Evolutionary conservation across 306 rosid species (phyloP).

Genomic region (Prinsepia uniflora): DNA sequence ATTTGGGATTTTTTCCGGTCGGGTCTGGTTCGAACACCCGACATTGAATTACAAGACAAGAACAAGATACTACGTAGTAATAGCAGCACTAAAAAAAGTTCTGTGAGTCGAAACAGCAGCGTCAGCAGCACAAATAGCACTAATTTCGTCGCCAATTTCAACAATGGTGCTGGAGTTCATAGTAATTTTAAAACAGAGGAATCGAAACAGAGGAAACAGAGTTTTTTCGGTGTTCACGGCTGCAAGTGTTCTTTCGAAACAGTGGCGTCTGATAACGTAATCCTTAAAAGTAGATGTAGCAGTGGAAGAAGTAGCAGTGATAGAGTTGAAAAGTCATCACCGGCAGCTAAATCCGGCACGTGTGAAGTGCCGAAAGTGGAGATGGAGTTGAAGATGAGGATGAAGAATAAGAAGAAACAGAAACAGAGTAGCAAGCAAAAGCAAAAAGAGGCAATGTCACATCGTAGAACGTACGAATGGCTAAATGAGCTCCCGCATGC

Average conservation of each 20-base stretch:
- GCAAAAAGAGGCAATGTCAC: constrained; percentile 56
- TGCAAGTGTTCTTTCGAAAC: constrained; percentile 62
- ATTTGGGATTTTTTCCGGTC: constrained; percentile 69
- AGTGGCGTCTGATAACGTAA: constrained; percentile 30
- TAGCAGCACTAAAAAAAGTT: constrained; percentile 25
- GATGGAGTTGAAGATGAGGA: constrained; percentile 22
- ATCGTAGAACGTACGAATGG: constrained; percentile 80
- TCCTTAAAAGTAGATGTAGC: constrained; percentile 30
- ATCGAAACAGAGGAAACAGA: constrained; percentile 18
- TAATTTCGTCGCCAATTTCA: neutral
- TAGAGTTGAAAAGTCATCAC: neutral
- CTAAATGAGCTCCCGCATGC: constrained; percentile 66
- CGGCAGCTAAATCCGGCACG: constrained; percentile 5
- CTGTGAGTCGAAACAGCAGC: constrained; percentile 43
- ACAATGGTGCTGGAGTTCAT: neutral
- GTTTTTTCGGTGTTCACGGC: constrained; percentile 37
- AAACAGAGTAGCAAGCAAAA: constrained; percentile 24
- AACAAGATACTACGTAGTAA: constrained; percentile 39
- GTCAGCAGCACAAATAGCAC: constrained; percentile 26
- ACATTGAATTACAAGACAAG: constrained; percentile 58
- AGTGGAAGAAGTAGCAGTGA: constrained; percentile 16
- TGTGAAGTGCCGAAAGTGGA: constrained; percentile 24
- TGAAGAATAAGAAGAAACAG: constrained; percentile 28
- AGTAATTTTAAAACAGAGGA: constrained; percentile 11
- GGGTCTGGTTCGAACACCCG: constrained; percentile 72